These are phyloP conservation scores for Rhizopus microsporus DNA, from an alignment of 371 early-diverging fungal species.

Conservation along the genomic window DNA sequence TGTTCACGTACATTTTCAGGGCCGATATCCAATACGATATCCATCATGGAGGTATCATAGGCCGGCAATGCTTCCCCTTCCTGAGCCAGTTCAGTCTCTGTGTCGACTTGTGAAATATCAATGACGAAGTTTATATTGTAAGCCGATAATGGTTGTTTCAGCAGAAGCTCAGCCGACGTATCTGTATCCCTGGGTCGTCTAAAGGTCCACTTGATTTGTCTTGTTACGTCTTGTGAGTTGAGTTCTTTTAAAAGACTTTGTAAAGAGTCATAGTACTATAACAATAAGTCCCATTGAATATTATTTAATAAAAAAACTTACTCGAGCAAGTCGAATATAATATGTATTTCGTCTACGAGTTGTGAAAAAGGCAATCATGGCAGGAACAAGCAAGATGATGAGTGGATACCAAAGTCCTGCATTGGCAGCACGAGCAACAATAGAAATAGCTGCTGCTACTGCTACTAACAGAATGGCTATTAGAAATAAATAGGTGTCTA, in stretches of 20 bases:
- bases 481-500: constrained; percentile 39
- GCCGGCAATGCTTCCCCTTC: constrained; percentile 34
- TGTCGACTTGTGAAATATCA: constrained; percentile 34
- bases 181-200: constrained; percentile 35
- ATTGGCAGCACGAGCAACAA: constrained; percentile 29
- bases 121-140: constrained; percentile 34
- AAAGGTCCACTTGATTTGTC: constrained; percentile 40
- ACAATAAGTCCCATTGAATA: background rate
- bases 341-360: constrained; percentile 37
- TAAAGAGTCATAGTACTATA: constrained; percentile 37
- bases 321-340: constrained; percentile 19
- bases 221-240: constrained; percentile 29
- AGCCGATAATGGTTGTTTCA: constrained; percentile 16
- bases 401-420: constrained; percentile 43
- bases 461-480: constrained; percentile 32
- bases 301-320: constrained; percentile 16
- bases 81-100: constrained; percentile 26
- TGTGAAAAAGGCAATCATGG: constrained; percentile 33
- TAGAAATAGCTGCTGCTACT: constrained; percentile 38
- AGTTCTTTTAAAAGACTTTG: constrained; percentile 35
- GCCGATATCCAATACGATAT: constrained; percentile 42
- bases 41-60: constrained; percentile 32
- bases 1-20: constrained; percentile 10
- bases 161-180: constrained; percentile 22
- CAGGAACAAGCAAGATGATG: constrained; percentile 31